Conservation (phyloP, 305 asterid genomes). For the Fraxinus sp. region DNA sequence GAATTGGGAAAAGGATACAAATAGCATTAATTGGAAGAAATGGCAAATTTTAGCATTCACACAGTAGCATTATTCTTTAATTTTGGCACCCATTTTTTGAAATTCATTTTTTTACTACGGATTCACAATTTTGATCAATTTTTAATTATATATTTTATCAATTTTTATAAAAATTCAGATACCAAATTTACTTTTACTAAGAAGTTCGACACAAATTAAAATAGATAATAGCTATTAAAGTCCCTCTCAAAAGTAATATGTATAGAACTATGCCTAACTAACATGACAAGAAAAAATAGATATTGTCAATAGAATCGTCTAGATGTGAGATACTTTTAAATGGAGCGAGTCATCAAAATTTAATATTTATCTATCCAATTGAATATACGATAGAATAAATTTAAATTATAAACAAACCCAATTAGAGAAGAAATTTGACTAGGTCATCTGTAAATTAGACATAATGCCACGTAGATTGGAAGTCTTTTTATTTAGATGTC, state of each 20-base stretch:
- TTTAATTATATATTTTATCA: no score
- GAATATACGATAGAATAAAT: not conserved
- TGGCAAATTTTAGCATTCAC: no score
- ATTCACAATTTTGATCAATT: no score
- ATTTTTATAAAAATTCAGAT: no score
- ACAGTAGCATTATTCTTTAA: no score
- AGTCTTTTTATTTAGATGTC: not conserved
- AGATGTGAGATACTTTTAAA: no score
- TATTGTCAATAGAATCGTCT: not conserved
- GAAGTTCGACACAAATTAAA: not conserved
- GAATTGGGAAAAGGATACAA: not conserved
- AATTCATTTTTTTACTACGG: no score
- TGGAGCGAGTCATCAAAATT: not conserved
- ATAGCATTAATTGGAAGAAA: not conserved
- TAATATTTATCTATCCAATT: no score
- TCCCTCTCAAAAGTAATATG: not conserved
- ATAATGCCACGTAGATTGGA: no score
- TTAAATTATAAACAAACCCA: no score
- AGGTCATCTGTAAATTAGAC: not conserved
- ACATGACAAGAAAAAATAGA: not conserved
- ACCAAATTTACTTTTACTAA: not conserved
- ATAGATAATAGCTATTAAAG: no score
- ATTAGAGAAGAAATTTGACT: not conserved
- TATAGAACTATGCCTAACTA: not conserved
- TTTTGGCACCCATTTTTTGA: no score